Conservation (phyloP, 495 filamentous ascomycete species). For the Stereocaulon alpinum region DNA sequence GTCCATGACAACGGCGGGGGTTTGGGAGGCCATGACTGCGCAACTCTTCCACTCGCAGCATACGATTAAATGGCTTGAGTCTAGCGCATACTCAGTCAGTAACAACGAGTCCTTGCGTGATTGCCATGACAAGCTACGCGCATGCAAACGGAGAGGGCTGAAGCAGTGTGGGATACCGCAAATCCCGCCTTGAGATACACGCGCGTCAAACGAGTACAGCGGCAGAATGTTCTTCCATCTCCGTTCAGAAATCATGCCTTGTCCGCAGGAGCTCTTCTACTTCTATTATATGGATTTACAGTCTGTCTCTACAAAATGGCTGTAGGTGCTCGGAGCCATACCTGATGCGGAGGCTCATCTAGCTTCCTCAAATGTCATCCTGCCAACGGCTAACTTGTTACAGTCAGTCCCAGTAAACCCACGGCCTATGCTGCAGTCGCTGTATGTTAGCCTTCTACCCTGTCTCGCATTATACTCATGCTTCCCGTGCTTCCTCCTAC, state of each 20-base stretch:
- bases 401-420: constrained; percentile 84
- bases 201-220: constrained; percentile 5
- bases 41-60: neutral
- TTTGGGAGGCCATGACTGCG: constrained; percentile 80
- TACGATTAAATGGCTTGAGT: too few species aligned
- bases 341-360: neutral
- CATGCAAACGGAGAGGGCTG: neutral
- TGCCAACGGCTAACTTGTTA: constrained; percentile 1
- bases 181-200: constrained; percentile 10
- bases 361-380: too few species aligned
- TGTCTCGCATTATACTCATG: neutral
- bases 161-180: constrained; percentile 13
- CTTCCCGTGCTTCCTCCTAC: neutral
- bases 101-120: neutral
- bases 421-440: constrained; percentile 75
- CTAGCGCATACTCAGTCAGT: neutral
- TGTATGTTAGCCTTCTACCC: constrained; percentile 44
- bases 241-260: neutral
- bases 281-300: neutral
- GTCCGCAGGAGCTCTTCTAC: neutral
- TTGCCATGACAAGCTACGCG: neutral
- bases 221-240: constrained; percentile 1
- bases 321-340: neutral
- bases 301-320: constrained; percentile 5
- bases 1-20: constrained; percentile 99